Base-by-base conservation (phyloP, 495 filamentous ascomycete species). In the Talaromyces trachyspermus region DNA sequence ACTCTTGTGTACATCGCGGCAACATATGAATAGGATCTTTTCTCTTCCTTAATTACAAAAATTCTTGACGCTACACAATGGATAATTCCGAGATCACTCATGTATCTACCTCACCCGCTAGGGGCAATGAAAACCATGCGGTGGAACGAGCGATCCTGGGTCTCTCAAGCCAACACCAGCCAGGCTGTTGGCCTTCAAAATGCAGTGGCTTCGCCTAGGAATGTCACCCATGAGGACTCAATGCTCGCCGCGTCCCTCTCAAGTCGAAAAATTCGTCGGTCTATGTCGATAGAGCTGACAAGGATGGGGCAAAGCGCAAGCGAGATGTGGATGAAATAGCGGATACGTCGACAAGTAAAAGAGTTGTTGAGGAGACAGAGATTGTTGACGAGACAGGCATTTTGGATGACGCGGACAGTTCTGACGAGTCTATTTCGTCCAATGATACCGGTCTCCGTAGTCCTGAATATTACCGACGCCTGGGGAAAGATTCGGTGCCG, bases 221-320 rank as follows among this genome's bases (percentile, higher is more conserved):
- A n/a, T n/a, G n/a, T n/a, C n/a, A n/a, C n/a, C n/a, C n/a, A n/a
- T n/a, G n/a, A 46, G 27, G 15, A 46, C 15, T 32, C 17, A 22
- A 35, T 33, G 17, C 29, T 32, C 27, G 29, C 43, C 27, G 27
- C 19, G 18, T 36, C 27, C 43, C 29, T 35, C 27, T n/a, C 5
- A 14, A 43, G 40, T 43, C 40, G n/a, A 43, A 35, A 25, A 46
- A 35, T 46, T 33, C 17, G 11, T 46, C 27, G 12, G 29, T 32
- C 26, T 35, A 25, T 23, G 26, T 22, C 18, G 18, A 46, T 46
- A 33, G 26, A 36, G 18, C 43, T 35, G 18, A 43, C 23, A 43
- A 43, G 23, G 40, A 43, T 43, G 40, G 40, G 40, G 40, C 23
- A 43, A 43, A 43, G 40, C 40, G 40, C 40, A 43, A 43, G 40